Percentiles rank a stretch among this genome's conserved stretches.
phyloP scores from a whole-genome alignment of 1,284 basidiomycete genomes.

The Cryptococcus deneoformans region DNA sequence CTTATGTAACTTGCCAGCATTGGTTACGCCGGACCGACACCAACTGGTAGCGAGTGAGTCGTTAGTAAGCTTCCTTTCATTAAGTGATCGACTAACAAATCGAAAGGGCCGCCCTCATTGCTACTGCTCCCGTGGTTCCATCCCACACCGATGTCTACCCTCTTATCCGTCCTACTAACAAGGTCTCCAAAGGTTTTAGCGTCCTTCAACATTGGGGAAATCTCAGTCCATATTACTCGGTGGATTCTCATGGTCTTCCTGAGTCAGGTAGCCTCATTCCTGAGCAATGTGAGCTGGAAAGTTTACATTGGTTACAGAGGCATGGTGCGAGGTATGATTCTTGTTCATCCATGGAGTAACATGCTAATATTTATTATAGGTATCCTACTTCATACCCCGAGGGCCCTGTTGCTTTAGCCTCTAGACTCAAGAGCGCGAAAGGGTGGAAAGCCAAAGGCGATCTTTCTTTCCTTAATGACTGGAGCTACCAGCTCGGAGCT shows the following conservation, averaged over 20 bases:
- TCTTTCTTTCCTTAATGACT: slow-evolving; percentile 52
- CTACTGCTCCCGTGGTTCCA: slow-evolving; percentile 73
- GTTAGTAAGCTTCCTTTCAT: neutral
- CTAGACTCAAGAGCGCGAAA: slow-evolving; percentile 23
- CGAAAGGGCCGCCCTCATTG: slow-evolving; percentile 61
- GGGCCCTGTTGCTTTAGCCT: slow-evolving; percentile 35
- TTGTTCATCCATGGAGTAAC: neutral
- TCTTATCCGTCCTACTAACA: slow-evolving; percentile 53
- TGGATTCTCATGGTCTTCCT: slow-evolving; percentile 51
- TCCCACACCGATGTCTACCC: slow-evolving; percentile 66
- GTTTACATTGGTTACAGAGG: slow-evolving; percentile 50
- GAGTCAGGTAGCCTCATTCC: slow-evolving; percentile 44
- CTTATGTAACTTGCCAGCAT: slow-evolving; percentile 51
- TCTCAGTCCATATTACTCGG: slow-evolving; percentile 50
- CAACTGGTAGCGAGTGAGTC: slow-evolving; percentile 69
- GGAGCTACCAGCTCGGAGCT: slow-evolving; percentile 52
- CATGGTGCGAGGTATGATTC: slow-evolving; percentile 48
- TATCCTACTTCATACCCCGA: slow-evolving; percentile 38
- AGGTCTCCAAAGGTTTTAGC: slow-evolving; percentile 37
- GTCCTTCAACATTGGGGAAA: slow-evolving; percentile 53
- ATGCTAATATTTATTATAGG: slow-evolving; percentile 10
- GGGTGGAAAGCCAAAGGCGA: slow-evolving; percentile 42
- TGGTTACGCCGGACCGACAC: slow-evolving; percentile 76
- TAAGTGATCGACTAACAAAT: slow-evolving; percentile 3
- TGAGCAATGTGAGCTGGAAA: slow-evolving; percentile 46